Conservation (phyloP, 768 basidiomycete genomes). For the Boletus rubropictus region DNA sequence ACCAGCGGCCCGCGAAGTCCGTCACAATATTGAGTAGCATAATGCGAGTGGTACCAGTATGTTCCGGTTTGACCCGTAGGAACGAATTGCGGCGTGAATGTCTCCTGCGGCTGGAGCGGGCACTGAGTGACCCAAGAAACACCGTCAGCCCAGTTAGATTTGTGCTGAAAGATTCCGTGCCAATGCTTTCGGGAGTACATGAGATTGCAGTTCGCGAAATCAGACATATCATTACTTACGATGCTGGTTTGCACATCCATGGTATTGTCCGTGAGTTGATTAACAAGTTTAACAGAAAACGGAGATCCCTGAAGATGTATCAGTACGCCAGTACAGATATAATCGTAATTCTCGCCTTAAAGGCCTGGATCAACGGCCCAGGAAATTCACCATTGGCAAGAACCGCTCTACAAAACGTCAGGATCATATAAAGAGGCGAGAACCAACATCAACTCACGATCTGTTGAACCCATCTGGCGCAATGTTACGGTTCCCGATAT, state of each 20-base stretch:
- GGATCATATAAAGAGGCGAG: neutral
- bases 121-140: slow-evolving; percentile 39
- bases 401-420: slow-evolving; percentile 31
- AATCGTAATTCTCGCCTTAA: slow-evolving; percentile 24
- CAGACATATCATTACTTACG: slow-evolving; percentile 13
- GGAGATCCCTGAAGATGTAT: slow-evolving; percentile 29
- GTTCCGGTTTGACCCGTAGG: slow-evolving; percentile 35
- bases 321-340: neutral
- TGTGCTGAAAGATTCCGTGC: slow-evolving; percentile 28
- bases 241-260: slow-evolving; percentile 47
- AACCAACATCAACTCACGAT: slow-evolving; percentile 23
- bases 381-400: slow-evolving; percentile 42
- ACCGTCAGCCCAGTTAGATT: slow-evolving; percentile 34
- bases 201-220: slow-evolving; percentile 10
- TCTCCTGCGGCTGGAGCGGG: slow-evolving; percentile 31
- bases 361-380: slow-evolving; percentile 39
- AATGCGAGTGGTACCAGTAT: slow-evolving; percentile 46
- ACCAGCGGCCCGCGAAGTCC: slow-evolving; percentile 40
- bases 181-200: slow-evolving; percentile 25
- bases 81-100: slow-evolving; percentile 35
- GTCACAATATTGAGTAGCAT: slow-evolving; percentile 36
- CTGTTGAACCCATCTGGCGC: slow-evolving; percentile 46
- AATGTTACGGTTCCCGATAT: slow-evolving; percentile 35
- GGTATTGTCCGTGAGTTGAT: slow-evolving; percentile 39
- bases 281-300: slow-evolving; percentile 39